Percentiles rank a stretch among this genome's conserved stretches.
These are phyloP conservation scores for Usnea hakonensis DNA, from an alignment of 495 filamentous ascomycete genomes.

Conservation along the genomic window DNA sequence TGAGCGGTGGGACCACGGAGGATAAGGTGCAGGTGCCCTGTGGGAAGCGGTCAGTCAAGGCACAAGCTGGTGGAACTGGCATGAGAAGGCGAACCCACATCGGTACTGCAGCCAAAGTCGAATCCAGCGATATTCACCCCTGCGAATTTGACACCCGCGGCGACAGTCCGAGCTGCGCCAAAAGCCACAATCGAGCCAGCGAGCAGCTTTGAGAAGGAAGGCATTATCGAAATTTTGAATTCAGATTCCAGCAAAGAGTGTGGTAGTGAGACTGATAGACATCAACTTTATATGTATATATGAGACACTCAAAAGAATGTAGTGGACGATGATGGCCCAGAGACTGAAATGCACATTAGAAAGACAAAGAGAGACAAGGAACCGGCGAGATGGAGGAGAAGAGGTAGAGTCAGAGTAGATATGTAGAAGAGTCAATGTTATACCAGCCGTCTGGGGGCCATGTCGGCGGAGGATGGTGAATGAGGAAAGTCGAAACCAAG, in stretches of 20 bases:
- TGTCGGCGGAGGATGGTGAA: not conserved
- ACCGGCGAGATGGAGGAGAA: not conserved
- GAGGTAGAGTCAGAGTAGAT: not conserved
- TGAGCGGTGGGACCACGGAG: conserved; percentile 13
- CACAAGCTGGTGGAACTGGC: not conserved
- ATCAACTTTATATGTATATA: not conserved
- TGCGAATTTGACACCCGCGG: conserved; percentile 26
- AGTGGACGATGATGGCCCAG: not conserved
- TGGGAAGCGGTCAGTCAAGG: not conserved
- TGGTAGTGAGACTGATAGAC: conserved; percentile 4
- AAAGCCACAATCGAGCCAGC: conserved; percentile 17
- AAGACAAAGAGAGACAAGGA: not conserved
- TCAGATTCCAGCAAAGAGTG: not conserved
- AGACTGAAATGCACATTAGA: not conserved
- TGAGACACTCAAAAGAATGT: not conserved
- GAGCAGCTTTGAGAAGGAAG: conserved; percentile 6
- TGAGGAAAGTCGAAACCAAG: conserved; percentile 1
- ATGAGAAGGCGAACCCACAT: conserved; percentile 10
- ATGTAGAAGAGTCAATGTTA: too few species aligned
- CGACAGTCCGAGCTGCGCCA: conserved; percentile 12
- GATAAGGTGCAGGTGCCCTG: conserved; percentile 10
- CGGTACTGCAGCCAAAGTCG: conserved; percentile 23
- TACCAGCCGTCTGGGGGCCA: not conserved
- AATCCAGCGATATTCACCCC: conserved; percentile 40
- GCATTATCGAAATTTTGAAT: conserved; percentile 4